Percentiles rank a stretch among this genome's conserved stretches.
Conservation (phyloP, 2,329 filamentous ascomycete genomes). For the Aspergillus sp. region DNA sequence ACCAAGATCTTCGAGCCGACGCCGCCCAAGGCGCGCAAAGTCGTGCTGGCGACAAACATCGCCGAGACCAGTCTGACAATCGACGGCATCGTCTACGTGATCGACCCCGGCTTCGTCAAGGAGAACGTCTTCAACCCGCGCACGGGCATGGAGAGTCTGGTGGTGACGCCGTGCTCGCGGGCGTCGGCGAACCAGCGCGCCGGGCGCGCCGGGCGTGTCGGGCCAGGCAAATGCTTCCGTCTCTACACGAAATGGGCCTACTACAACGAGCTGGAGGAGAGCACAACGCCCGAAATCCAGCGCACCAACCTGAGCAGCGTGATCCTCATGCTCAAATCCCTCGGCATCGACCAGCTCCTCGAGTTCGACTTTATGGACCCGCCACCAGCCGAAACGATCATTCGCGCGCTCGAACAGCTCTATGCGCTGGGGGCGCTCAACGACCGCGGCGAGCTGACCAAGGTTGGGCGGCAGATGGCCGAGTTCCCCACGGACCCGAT, state of each 20-base stretch:
- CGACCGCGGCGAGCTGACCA: conserved; percentile 82
- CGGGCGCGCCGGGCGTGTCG: conserved; percentile 87
- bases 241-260: conserved; percentile 92
- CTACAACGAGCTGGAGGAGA: conserved; percentile 92
- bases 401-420: conserved; percentile 82
- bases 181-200: conserved; percentile 91
- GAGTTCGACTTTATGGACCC: conserved; percentile 97
- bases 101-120: conserved; percentile 93
- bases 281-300: conserved; percentile 89
- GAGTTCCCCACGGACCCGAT: conserved; percentile 93
- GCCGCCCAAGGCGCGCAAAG: conserved; percentile 78
- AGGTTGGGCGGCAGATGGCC: conserved; percentile 88
- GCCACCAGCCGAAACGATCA: conserved; percentile 83
- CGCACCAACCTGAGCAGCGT: conserved; percentile 82
- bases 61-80: conserved; percentile 95
- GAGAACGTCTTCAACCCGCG: conserved; percentile 90
- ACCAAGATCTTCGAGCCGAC: conserved; percentile 93
- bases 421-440: conserved; percentile 90
- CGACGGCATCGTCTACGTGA: conserved; percentile 93
- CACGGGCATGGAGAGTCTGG: conserved; percentile 87
- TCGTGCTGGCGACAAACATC: conserved; percentile 94
- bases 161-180: conserved; percentile 85
- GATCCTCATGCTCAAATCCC: conserved; percentile 79
- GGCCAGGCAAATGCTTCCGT: conserved; percentile 88
- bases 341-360: conserved; percentile 88